Percentiles rank a stretch among this genome's conserved stretches.
Conservation (phyloP, 2,329 filamentous ascomycete genomes). For the Arthrobotrys conoides region DNA sequence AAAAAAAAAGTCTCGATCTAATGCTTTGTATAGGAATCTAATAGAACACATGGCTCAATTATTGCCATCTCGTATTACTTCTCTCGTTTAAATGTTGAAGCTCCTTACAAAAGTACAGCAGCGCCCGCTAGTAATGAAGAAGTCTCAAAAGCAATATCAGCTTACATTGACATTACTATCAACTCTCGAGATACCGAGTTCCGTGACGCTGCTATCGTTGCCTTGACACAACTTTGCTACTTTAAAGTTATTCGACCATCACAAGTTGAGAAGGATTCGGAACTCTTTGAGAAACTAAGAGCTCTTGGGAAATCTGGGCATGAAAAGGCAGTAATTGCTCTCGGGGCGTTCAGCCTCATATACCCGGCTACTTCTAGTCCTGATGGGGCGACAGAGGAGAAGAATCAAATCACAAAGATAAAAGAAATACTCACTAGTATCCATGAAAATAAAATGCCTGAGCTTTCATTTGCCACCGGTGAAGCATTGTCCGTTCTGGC, state of each 20-base stretch:
- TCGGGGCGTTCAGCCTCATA: constrained; percentile 82
- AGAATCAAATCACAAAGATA: constrained; percentile 71
- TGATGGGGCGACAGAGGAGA: constrained; percentile 63
- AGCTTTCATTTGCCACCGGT: constrained; percentile 90
- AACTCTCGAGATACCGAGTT: constrained; percentile 64
- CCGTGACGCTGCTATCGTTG: constrained; percentile 67
- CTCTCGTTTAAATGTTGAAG: constrained; percentile 37
- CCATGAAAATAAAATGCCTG: constrained; percentile 86
- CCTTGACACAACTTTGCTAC: constrained; percentile 70
- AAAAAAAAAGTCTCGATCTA: no score
- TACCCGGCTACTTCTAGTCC: constrained; percentile 67
- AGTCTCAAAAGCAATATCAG: constrained; percentile 34
- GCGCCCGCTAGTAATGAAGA: constrained; percentile 3
- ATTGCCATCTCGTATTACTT: constrained; percentile 44
- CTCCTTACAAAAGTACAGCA: constrained; percentile 18
- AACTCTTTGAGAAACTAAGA: constrained; percentile 76
- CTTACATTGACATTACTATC: constrained; percentile 45
- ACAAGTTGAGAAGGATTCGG: constrained; percentile 64
- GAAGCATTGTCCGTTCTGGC: constrained; percentile 86
- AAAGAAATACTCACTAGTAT: constrained; percentile 79
- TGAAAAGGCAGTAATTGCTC: constrained; percentile 82
- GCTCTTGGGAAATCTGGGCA: constrained; percentile 82
- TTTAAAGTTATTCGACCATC: constrained; percentile 66
- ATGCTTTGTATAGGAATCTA: constrained; percentile 38
- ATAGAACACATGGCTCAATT: constrained; percentile 50